Conservation (phyloP, 495 filamentous ascomycete genomes). For the Penicillium waksmanii region DNA sequence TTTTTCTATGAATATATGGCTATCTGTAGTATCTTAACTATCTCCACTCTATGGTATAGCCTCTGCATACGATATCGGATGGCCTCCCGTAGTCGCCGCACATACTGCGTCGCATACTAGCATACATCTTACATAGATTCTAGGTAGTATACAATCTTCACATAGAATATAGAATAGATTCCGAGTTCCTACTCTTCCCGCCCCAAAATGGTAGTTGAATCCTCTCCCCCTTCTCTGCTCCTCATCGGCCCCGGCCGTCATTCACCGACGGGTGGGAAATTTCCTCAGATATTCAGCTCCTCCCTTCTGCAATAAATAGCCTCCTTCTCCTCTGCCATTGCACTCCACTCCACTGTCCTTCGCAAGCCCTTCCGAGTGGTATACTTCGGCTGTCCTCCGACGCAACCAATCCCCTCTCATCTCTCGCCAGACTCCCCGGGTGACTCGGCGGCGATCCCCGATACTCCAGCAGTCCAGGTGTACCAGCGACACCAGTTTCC, state of each 20-base stretch:
- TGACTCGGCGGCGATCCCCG: conserved; percentile 42
- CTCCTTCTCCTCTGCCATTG: neutral
- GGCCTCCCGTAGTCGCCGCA: neutral
- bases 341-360: conserved; percentile 11
- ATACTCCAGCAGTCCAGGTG: neutral
- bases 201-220: neutral
- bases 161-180: conserved; percentile 1
- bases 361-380: conserved; percentile 3
- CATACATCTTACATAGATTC: too few relatives aligned
- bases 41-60: neutral
- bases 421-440: neutral
- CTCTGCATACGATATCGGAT: neutral
- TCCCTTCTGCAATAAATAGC: conserved; percentile 6
- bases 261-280: too few relatives aligned
- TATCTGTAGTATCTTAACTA: neutral
- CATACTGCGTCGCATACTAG: too few relatives aligned
- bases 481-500: conserved; percentile 15
- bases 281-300: neutral
- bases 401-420: conserved; percentile 15
- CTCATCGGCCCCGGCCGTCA: conserved; percentile 1
- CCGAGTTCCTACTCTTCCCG: neutral
- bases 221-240: neutral
- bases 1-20: too few relatives aligned
- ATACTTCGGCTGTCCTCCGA: conserved; percentile 1
- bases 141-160: neutral